Conservation (phyloP, 257 asterid species). For the Knoxia roxburghii region DNA sequence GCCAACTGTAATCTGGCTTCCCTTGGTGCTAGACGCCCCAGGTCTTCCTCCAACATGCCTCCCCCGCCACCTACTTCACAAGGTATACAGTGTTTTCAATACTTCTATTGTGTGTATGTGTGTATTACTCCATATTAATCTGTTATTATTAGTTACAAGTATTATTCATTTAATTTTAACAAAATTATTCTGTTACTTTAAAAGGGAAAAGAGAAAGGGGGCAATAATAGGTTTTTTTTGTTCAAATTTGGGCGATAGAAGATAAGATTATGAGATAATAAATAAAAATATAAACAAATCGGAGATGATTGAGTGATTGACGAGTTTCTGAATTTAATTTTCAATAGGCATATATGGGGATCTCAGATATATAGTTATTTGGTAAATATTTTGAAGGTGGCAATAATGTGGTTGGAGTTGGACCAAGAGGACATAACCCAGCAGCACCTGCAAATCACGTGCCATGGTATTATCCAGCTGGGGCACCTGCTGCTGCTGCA, state of each 20-base stretch:
- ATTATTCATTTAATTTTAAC: too few relatives aligned
- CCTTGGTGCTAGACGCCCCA: constrained; percentile 79
- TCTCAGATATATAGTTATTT: not conserved
- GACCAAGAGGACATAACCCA: constrained; percentile 38
- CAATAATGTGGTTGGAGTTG: constrained; percentile 44
- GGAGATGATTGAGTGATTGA: too few relatives aligned
- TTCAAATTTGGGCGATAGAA: too few relatives aligned
- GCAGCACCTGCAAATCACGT: constrained; percentile 49
- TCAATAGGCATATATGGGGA: not conserved
- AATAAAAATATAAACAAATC: too few relatives aligned
- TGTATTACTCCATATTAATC: too few relatives aligned
- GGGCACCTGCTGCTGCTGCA: constrained; percentile 35
- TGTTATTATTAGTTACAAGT: too few relatives aligned
- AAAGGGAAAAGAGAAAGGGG: too few relatives aligned
- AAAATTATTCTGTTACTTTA: too few relatives aligned
- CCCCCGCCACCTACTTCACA: constrained; percentile 42
- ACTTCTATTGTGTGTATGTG: too few relatives aligned
- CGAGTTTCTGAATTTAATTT: too few relatives aligned
- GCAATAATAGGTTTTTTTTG: too few relatives aligned
- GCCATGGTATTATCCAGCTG: constrained; percentile 73
- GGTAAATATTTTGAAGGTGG: constrained; percentile 33
- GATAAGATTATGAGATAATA: too few relatives aligned
- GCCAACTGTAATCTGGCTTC: constrained; percentile 96
- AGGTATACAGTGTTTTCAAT: not conserved
- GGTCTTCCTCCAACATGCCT: constrained; percentile 44